Base-by-base conservation (phyloP, 768 basidiomycete genomes). In the Russula ochroleuca region DNA sequence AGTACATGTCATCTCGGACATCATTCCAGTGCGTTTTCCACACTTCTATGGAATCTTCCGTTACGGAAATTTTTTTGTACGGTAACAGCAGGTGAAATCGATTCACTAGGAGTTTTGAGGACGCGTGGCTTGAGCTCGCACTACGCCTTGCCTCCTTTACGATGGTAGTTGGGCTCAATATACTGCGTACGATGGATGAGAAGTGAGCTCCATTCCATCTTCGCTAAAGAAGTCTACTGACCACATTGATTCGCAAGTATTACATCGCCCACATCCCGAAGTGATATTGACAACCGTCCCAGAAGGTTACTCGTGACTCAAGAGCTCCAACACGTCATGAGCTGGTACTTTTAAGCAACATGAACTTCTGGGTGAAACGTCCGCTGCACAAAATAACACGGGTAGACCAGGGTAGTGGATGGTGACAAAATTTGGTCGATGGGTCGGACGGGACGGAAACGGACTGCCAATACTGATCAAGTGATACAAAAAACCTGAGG, bases 281-380 rank as follows among this genome's bases (percentile, higher is more conserved):
- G 31, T 41, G n/a, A 21, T 21, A 21, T 19, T 23, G 47, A 23
- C 31, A 17, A 17, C 7, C 21, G 23, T 28, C 43, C 23, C 31
- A 25, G 25, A 50, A 66, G 61, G 37, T n/a, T 63, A 28, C 31
- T 61, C 14, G 61, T 59, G 10, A 25, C 58, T 15, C 21, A 21
- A 50, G 28, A 55, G 52, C 21, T 56, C n/a, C 65, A 63, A 19
- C 62, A 63, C 49, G 41, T 25, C 35, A 49, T 64, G 43, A 59
- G 59, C 17, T 38, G 53, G 43, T 64, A 15, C 17, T 19, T 63
- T 43, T 45, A 41, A n/a, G 53, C 61, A 31, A 50, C 33, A 33
- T 28, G 19, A 19, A 45, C 19, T 19, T 7, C n/a, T 57, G 6
- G 40, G 43, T 55, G 13, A 61, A 58, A 23, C 47, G 31, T 25